Evolutionary conservation across 345 rosid species (phyloP), one percentile per base, ranked within the genome.

Genomic region (Bruguiera gymnorhiza): DNA sequence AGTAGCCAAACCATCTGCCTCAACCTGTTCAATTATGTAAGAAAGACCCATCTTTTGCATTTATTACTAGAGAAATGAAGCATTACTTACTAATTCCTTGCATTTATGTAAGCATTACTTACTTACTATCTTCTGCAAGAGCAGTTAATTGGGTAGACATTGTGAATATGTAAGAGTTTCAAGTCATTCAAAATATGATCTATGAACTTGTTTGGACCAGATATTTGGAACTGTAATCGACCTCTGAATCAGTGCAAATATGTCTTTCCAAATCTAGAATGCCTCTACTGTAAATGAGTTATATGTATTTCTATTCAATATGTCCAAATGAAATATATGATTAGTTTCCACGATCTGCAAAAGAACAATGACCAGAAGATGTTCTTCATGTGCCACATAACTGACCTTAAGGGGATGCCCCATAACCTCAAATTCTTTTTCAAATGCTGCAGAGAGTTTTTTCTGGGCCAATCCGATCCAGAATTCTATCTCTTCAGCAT

Each of bases 391-490:
- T 58, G 57, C 8, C 53, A 61, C 18, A 60, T 60, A 76, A 60
- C 68, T 73, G 65, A 85, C 91, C 88, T 79, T 81, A 69, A 69
- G 78, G 63, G 61, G 70, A 48, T 65, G 67, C 55, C 6, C 43
- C 67, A 66, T 70, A 63, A 78, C 65, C 27, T 73, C 56, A 37
- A 69, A 73, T 77, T 85, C 88, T 55, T 73, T 81, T 23, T 66
- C 64, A 74, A 88, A 79, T 69, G 87, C 88, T 23, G 68, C 70
- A 21, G 83, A 81, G 9, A 88, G 89, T 74, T 82, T 88, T 68
- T 74, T 71, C 63, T 77, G 89, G 71, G 94, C 89, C 73, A 88
- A 74, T 26, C 94, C 91, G 50, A 86, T 85, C 91, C 89, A 88
- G 67, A 88, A 86, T 72, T 88, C 91, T 56, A 86, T 76, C 66